phyloP scores from a whole-genome alignment of 129 eudicot genomes.

The Arctium minus region DNA sequence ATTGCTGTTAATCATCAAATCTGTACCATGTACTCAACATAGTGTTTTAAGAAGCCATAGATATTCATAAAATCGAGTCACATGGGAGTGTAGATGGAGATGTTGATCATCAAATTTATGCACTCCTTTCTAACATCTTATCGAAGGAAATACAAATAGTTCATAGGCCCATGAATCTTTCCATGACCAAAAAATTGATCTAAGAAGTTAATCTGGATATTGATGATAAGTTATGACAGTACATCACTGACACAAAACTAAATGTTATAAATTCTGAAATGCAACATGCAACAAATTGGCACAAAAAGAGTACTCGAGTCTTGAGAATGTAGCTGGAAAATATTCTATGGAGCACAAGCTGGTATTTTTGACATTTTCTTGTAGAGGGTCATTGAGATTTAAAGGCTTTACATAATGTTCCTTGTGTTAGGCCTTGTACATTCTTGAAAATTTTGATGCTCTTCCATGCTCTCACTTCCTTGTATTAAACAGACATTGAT shows the following conservation, averaged over 20 bases:
- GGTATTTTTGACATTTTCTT: not conserved
- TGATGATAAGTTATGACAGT: not conserved
- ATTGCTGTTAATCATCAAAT: not conserved
- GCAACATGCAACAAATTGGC: not conserved
- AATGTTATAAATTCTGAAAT: not conserved
- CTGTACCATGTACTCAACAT: not conserved
- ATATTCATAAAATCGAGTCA: not conserved
- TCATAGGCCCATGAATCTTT: not conserved
- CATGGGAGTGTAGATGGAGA: not conserved
- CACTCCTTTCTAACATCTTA: not conserved
- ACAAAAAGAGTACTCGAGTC: not conserved
- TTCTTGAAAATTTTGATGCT: not conserved
- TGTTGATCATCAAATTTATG: not conserved
- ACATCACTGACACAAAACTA: not conserved
- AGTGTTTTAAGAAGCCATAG: not conserved
- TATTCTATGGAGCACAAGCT: not conserved
- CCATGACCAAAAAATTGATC: not conserved
- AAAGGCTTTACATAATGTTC: not conserved
- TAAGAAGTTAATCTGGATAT: not conserved
- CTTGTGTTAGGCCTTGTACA: not conserved
- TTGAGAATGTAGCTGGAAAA: constrained; percentile 6
- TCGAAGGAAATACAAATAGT: not conserved
- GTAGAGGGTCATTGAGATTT: constrained; percentile 2
- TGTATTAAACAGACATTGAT: not conserved
- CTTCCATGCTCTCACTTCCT: constrained; percentile 4